These are phyloP conservation scores for Geotrichum bryndzae DNA, from an alignment of 1,139 yeast genomes.

Conservation along the genomic window DNA sequence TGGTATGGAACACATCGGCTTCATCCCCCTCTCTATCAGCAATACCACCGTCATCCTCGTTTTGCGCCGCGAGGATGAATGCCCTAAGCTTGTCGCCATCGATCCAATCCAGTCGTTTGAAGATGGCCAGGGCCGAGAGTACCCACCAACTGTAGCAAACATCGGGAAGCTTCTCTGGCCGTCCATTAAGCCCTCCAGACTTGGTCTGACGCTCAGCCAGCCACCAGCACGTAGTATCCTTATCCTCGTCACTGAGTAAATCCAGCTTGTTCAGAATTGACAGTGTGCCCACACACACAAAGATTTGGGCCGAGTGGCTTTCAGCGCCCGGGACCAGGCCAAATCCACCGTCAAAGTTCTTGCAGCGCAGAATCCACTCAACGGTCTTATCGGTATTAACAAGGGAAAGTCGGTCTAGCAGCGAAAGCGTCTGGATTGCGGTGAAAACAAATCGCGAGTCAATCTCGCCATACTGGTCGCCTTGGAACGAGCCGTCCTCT, in stretches of 20 bases:
- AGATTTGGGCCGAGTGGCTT: conserved; percentile 86
- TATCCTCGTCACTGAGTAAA: conserved; percentile 38
- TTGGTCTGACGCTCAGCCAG: conserved; percentile 85
- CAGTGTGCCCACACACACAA: conserved; percentile 77
- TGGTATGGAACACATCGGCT: conserved; percentile 88
- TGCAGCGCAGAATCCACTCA: conserved; percentile 59
- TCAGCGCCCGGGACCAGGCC: conserved; percentile 94
- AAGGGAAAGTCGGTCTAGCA: conserved; percentile 58
- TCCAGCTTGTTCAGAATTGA: conserved; percentile 57
- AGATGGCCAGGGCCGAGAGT: conserved; percentile 65
- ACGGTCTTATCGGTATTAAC: conserved; percentile 62
- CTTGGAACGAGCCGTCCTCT: conserved; percentile 74
- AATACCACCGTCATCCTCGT: conserved; percentile 73
- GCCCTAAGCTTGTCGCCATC: conserved; percentile 51
- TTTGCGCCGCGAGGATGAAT: conserved; percentile 77
- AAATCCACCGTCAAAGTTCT: conserved; percentile 93
- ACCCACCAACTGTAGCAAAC: conserved; percentile 99
- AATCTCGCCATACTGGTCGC: conserved; percentile 85
- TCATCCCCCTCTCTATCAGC: conserved; percentile 88
- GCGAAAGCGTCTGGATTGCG: conserved; percentile 65
- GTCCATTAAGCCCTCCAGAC: conserved; percentile 88
- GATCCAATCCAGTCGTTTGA: conserved; percentile 68
- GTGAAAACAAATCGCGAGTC: conserved; percentile 88
- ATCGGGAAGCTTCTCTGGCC: conserved; percentile 94
- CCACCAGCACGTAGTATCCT: conserved; percentile 63